Evolutionary conservation across 345 rosid genomes (phyloP).

Genomic region (Diplotaxis tenuifolia): DNA sequence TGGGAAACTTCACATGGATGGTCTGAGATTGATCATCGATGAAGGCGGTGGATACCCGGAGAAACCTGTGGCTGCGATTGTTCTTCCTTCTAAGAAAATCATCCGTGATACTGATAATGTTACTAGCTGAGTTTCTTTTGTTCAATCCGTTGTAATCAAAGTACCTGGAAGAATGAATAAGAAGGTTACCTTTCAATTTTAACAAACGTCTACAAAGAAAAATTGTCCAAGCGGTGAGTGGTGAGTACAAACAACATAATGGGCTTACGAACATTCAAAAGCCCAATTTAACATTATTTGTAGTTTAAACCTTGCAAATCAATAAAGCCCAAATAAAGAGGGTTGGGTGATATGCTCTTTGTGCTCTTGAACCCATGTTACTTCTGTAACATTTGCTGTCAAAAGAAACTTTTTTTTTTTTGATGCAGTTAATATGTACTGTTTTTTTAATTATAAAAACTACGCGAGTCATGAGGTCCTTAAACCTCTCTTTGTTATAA

Average conservation of each 20-base stretch:
- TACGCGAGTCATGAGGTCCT: background rate
- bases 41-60: slow-evolving; percentile 73
- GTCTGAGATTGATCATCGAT: slow-evolving; percentile 73
- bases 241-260: background rate
- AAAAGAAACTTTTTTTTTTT: no score
- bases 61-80: slow-evolving; percentile 75
- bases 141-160: background rate
- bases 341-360: background rate
- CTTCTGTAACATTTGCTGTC: background rate
- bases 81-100: slow-evolving; percentile 69
- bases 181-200: background rate
- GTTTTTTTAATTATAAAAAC: background rate
- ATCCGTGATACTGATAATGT: slow-evolving; percentile 55
- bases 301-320: background rate
- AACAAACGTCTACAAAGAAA: background rate
- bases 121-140: slow-evolving; percentile 21
- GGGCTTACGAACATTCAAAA: background rate
- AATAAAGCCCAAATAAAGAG: background rate
- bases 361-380: background rate
- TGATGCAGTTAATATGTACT: background rate
- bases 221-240: no score
- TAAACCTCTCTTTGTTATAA: background rate
- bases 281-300: background rate
- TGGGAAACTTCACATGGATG: slow-evolving; percentile 74
- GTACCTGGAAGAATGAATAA: background rate